Evolutionary conservation across 2,329 filamentous ascomycete species (phyloP).

Genomic region (Aureobasidium namibiae): DNA sequence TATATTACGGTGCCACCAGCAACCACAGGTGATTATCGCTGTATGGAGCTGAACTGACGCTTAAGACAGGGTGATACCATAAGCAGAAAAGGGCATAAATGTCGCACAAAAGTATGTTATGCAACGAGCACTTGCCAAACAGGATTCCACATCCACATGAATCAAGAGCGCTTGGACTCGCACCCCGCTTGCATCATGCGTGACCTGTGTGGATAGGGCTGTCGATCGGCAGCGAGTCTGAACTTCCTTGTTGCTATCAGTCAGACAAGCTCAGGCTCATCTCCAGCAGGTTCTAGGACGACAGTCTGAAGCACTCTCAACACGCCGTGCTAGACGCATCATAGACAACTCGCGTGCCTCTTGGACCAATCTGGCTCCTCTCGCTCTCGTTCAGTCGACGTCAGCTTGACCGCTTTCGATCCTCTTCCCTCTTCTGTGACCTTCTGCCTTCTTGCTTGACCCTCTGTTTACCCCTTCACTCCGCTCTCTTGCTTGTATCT

Average conservation of each 20-base stretch:
- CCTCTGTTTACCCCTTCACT: background rate
- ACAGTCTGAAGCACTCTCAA: background rate
- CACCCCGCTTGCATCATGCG: conserved; percentile 2
- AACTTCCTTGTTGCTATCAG: background rate
- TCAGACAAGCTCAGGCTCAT: background rate
- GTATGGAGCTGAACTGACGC: too few relatives aligned
- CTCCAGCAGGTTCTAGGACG: background rate
- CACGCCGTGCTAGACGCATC: background rate
- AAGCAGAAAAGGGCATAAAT: background rate
- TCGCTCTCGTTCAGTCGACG: background rate
- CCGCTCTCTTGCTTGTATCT: background rate
- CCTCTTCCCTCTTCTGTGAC: background rate
- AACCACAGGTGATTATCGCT: too few relatives aligned
- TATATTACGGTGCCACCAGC: too few relatives aligned
- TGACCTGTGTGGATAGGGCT: background rate
- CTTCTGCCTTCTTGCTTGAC: background rate
- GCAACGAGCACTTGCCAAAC: background rate
- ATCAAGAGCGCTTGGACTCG: background rate
- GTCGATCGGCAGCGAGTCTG: background rate
- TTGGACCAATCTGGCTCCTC: background rate
- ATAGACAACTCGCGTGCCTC: background rate
- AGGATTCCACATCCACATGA: background rate
- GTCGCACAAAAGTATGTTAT: background rate
- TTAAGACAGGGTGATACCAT: background rate
- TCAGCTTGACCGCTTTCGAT: background rate